These are phyloP conservation scores for Boletus insuetus DNA, from an alignment of 768 basidiomycete genomes.

Conservation along the genomic window DNA sequence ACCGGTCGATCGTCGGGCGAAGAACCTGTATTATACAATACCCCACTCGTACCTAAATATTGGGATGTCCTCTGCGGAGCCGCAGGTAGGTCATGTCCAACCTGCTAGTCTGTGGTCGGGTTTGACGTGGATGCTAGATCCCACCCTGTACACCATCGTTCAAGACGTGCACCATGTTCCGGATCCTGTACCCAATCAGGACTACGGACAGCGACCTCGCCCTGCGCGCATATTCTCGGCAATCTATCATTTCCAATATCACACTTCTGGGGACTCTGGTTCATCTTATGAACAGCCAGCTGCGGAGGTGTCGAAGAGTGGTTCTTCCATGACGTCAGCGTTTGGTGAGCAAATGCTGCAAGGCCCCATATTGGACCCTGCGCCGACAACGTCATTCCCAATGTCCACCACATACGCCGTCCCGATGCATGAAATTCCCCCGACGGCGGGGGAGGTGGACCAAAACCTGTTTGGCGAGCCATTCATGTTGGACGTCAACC, in stretches of 20 bases:
- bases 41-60: conserved; percentile 58
- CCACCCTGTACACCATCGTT: conserved; percentile 61
- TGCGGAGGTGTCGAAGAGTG: conserved; percentile 8
- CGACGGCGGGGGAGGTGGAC: conserved; percentile 4
- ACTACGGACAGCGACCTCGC: conserved; percentile 21
- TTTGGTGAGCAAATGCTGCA: conserved; percentile 4
- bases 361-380: neutral
- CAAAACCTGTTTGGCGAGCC: conserved; percentile 29
- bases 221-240: conserved; percentile 50
- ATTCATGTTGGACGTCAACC: conserved; percentile 29
- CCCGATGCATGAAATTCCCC: neutral
- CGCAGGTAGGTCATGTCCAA: conserved; percentile 40
- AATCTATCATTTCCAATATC: conserved; percentile 54
- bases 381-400: conserved; percentile 6
- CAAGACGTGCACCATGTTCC: conserved; percentile 52
- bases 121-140: conserved; percentile 44
- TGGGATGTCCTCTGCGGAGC: conserved; percentile 60
- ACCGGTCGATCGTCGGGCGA: conserved; percentile 25
- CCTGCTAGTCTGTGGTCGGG: neutral
- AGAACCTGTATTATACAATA: conserved; percentile 51
- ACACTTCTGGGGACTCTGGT: conserved; percentile 12
- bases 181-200: conserved; percentile 22
- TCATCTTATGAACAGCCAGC: conserved; percentile 8
- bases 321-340: conserved; percentile 18
- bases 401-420: neutral